Percentiles rank a stretch among this genome's conserved stretches.
These are phyloP conservation scores for Novymonas esmeraldas DNA, from an alignment of 208 protist genomes.

Conservation along the genomic window DNA sequence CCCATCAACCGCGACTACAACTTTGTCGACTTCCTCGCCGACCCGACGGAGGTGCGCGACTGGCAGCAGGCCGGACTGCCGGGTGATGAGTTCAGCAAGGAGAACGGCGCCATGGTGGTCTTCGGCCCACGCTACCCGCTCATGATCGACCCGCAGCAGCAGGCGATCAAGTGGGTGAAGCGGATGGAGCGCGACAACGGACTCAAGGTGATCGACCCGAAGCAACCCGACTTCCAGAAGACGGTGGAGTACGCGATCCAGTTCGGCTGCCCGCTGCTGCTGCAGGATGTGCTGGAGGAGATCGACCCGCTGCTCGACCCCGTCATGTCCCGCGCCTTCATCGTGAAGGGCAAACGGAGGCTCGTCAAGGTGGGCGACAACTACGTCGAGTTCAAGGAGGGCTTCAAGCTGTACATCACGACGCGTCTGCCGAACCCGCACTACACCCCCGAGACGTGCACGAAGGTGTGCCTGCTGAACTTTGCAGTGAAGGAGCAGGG, in stretches of 20 bases:
- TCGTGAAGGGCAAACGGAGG: constrained; percentile 90
- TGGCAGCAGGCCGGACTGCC: constrained; percentile 98
- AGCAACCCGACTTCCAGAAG: constrained; percentile 95
- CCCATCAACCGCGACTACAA: constrained; percentile 88
- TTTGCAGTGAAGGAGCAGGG: constrained; percentile 98
- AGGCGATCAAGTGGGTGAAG: constrained; percentile 99
- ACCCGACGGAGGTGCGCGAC: constrained; percentile 95
- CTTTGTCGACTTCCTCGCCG: constrained; percentile 95
- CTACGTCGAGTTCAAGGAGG: constrained; percentile 96
- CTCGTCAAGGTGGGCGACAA: constrained; percentile 98
- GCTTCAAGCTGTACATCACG: constrained; percentile 98
- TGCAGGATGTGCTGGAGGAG: constrained; percentile 98
- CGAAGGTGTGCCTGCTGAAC: constrained; percentile 97
- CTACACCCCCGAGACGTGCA: constrained; percentile 98
- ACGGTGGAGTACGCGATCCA: constrained; percentile 97
- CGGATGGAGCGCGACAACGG: constrained; percentile 94
- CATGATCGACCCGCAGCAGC: constrained; percentile 99
- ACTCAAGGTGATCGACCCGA: constrained; percentile 95
- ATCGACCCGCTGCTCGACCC: constrained; percentile 98
- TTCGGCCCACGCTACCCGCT: constrained; percentile 96
- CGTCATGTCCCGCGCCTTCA: constrained; percentile 95
- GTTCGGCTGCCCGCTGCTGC: constrained; percentile 96
- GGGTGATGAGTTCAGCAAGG: constrained; percentile 95
- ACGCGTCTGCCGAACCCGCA: constrained; percentile 97
- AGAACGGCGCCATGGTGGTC: constrained; percentile 98